These are phyloP conservation scores for Nakazawaea molendinolei DNA, from an alignment of 805 yeast species.

Conservation along the genomic window DNA sequence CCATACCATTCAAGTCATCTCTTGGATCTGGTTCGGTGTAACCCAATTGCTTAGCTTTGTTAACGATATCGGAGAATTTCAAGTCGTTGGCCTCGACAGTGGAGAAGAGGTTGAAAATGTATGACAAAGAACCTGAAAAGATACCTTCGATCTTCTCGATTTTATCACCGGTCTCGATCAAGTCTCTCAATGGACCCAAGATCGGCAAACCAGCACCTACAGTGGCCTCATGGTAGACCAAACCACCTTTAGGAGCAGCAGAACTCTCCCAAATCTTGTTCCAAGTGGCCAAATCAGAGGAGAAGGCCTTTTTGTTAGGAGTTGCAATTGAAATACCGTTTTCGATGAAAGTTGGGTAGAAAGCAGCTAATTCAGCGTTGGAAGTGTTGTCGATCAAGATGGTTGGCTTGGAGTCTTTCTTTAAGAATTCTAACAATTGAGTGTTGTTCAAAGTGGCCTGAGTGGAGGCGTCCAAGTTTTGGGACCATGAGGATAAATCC, in stretches of 20 bases:
- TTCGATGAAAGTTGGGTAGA: conserved; percentile 67
- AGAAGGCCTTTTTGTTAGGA: conserved; percentile 97
- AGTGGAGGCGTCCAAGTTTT: conserved; percentile 37
- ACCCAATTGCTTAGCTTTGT: conserved; percentile 83
- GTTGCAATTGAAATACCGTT: conserved; percentile 91
- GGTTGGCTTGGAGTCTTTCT: conserved; percentile 63
- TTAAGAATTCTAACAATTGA: conserved; percentile 56
- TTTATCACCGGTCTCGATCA: conserved; percentile 89
- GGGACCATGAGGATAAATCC: conserved; percentile 52
- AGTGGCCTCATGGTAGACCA: conserved; percentile 96
- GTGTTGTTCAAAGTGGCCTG: conserved; percentile 46
- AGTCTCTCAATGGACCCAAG: conserved; percentile 80
- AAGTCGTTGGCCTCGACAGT: conserved; percentile 52
- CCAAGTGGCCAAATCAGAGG: conserved; percentile 72
- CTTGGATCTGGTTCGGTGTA: conserved; percentile 99
- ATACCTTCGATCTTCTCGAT: conserved; percentile 91
- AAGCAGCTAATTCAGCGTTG: conserved; percentile 65
- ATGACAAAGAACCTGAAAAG: conserved; percentile 91
- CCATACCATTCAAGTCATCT: conserved; percentile 96
- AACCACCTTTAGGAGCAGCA: conserved; percentile 50
- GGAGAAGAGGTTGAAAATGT: conserved; percentile 90
- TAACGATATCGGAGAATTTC: conserved; percentile 86
- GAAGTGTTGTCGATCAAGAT: conserved; percentile 94
- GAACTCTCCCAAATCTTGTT: conserved; percentile 57
- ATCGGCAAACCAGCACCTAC: conserved; percentile 99